Conservation (phyloP, 108 stramenopile species). For the Cylindrotheca fusiformis region DNA sequence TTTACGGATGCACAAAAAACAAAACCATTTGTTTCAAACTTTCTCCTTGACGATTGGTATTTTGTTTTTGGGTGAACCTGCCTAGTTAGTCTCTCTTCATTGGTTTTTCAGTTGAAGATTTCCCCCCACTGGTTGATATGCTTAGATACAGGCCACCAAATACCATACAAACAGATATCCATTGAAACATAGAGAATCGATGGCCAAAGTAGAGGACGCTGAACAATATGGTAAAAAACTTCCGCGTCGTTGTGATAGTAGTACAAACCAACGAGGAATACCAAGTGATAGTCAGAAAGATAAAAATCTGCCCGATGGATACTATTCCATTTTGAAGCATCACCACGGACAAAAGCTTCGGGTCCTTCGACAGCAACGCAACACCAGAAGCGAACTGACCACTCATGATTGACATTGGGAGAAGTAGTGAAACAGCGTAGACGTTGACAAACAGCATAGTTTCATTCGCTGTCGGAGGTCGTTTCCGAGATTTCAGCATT, state of each 20-base stretch:
- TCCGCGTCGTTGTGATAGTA: constrained; percentile 96
- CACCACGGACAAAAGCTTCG: constrained; percentile 15
- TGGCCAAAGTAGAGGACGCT: constrained; percentile 91
- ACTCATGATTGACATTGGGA: constrained; percentile 62
- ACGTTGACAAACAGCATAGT: constrained; percentile 80
- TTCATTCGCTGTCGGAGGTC: constrained; percentile 77
- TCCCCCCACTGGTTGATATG: constrained; percentile 39
- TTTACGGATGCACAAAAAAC: too few relatives aligned
- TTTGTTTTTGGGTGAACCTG: too few relatives aligned
- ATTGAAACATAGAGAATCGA: constrained; percentile 67
- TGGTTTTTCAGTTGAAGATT: neutral
- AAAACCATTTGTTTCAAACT: too few relatives aligned
- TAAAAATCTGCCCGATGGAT: constrained; percentile 92
- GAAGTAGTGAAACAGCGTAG: constrained; percentile 61
- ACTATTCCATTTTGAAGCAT: constrained; percentile 63
- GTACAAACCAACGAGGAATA: constrained; percentile 87
- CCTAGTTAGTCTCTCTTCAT: neutral
- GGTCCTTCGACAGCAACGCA: constrained; percentile 30
- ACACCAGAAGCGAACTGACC: constrained; percentile 55
- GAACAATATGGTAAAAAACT: constrained; percentile 93
- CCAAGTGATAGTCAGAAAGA: constrained; percentile 90
- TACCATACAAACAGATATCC: constrained; percentile 74
- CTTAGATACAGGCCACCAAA: constrained; percentile 81
- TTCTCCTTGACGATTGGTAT: too few relatives aligned
- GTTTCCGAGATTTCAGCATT: constrained; percentile 45